Conservation (phyloP, 2,329 filamentous ascomycete genomes). For the Neocatenulostroma microsporum region DNA sequence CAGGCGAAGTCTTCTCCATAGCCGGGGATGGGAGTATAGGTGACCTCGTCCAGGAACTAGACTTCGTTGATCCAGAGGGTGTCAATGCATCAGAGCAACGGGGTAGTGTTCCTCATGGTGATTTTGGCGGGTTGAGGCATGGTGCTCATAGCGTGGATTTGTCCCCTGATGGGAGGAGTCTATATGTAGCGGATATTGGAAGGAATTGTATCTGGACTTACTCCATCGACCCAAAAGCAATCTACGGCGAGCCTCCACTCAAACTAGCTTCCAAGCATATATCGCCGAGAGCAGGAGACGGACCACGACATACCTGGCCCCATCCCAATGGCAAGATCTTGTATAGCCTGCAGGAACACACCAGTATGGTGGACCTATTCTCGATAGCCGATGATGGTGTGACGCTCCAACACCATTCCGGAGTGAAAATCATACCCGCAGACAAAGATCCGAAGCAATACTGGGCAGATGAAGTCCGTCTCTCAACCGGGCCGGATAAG, state of each 20-base stretch:
- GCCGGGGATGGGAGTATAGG: constrained; percentile 24
- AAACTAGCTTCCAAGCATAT: constrained; percentile 23
- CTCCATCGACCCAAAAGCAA: constrained; percentile 12
- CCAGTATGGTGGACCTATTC: constrained; percentile 30
- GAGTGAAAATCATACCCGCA: constrained; percentile 24
- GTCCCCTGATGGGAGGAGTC: constrained; percentile 21
- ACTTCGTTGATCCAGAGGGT: constrained; percentile 23
- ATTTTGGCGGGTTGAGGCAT: constrained; percentile 29
- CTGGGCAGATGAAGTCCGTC: constrained; percentile 31
- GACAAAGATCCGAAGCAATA: constrained; percentile 27
- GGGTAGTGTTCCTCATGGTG: constrained; percentile 25
- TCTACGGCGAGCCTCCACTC: constrained; percentile 14
- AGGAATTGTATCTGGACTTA: constrained; percentile 31
- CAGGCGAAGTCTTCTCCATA: constrained; percentile 27
- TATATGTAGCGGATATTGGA: constrained; percentile 30
- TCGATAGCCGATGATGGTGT: constrained; percentile 21
- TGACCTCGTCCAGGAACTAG: constrained; percentile 25
- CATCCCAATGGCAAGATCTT: constrained; percentile 28
- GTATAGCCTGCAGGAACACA: constrained; percentile 31
- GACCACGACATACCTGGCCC: constrained; percentile 29
- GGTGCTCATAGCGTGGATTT: constrained; percentile 28
- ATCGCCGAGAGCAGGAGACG: constrained; percentile 24
- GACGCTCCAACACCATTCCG: constrained; percentile 22
- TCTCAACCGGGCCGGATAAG: constrained; percentile 22
- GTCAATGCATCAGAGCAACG: constrained; percentile 23